These are phyloP conservation scores for Ophiostoma piceae DNA, from an alignment of 2,329 filamentous ascomycete species.

Conservation along the genomic window DNA sequence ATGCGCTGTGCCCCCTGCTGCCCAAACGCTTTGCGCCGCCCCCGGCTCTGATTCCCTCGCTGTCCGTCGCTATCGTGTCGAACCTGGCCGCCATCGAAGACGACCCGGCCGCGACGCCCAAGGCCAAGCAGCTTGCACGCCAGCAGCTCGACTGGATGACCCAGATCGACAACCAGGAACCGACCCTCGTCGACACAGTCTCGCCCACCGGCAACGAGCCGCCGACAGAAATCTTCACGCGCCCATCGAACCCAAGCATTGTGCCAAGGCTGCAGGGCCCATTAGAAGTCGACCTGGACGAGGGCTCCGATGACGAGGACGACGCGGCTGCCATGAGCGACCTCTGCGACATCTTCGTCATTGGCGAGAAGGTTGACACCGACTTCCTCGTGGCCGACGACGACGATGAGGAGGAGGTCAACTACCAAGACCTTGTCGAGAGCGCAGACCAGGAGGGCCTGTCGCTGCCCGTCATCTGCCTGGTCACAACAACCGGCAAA, in stretches of 20 bases:
- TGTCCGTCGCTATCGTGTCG: slow-evolving; percentile 76
- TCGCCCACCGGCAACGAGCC: slow-evolving; percentile 43
- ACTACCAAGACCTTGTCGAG: slow-evolving; percentile 36
- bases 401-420: slow-evolving; percentile 51
- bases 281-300: slow-evolving; percentile 52
- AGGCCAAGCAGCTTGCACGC: slow-evolving; percentile 53
- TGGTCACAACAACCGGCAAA: slow-evolving; percentile 57
- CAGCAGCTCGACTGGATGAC: slow-evolving; percentile 65
- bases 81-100: slow-evolving; percentile 61
- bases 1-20: slow-evolving; percentile 84
- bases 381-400: slow-evolving; percentile 60
- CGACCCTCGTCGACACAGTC: slow-evolving; percentile 44
- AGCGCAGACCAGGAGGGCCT: slow-evolving; percentile 54
- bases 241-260: slow-evolving; percentile 53
- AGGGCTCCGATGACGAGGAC: slow-evolving; percentile 50
- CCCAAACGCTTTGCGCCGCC: slow-evolving; percentile 80
- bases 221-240: slow-evolving; percentile 50
- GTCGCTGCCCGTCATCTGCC: slow-evolving; percentile 55
- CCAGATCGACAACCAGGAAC: slow-evolving; percentile 59
- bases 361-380: slow-evolving; percentile 57
- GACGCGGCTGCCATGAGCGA: slow-evolving; percentile 50
- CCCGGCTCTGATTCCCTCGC: slow-evolving; percentile 69
- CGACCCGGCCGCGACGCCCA: slow-evolving; percentile 49
- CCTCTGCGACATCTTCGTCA: slow-evolving; percentile 57
- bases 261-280: slow-evolving; percentile 59